Base-by-base conservation (phyloP, 768 basidiomycete species). In the Collybia nuda region DNA sequence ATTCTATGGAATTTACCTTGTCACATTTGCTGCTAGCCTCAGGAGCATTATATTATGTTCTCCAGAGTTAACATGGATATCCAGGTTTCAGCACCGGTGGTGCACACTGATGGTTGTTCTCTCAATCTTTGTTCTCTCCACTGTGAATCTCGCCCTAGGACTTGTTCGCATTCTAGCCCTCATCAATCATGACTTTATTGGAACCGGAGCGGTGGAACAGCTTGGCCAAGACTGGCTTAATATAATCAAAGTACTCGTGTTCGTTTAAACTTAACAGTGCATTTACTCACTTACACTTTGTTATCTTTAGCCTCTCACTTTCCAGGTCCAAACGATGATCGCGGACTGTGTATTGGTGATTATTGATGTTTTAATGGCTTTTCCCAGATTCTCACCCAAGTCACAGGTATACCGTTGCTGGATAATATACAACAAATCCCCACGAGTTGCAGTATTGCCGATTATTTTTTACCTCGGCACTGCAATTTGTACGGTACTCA, bases 351-450 rank as follows among this genome's bases (percentile, higher is more conserved):
- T 29, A 24, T 24, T 47, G 4, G 46, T 32, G 9, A 32, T 32
- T 32, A 11, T 32, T 32, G 14, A 28, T 47, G 19, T 38, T 22
- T 47, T 7, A 15, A 37, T 17, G 23, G 7, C 12, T 14, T 32
- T 14, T 32, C 7, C 32, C 12, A 11, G 17, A 12, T 2, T 24
- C 6, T 47, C n/a, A 47, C 14, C n/a, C 14, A 0, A 7, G 32
- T 18, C 24, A 7, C 26, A 63, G 62, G 56, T 59, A 24, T 59
- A 58, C 42, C 55, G 59, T 14, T 58, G 56, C 46, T 63, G 60
- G 58, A 49, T 56, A 28, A 26, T 61, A n/a, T 63, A 54, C 38
- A 28, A 39, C 6, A 57, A 52, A 35, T 56, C 51, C 15, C 18
- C n/a, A 21, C 44, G 38, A 3, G 47, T 54, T 3, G 43, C 57